Base-by-base conservation (phyloP, 805 yeast species). In the Saccharomycopsis microspora region DNA sequence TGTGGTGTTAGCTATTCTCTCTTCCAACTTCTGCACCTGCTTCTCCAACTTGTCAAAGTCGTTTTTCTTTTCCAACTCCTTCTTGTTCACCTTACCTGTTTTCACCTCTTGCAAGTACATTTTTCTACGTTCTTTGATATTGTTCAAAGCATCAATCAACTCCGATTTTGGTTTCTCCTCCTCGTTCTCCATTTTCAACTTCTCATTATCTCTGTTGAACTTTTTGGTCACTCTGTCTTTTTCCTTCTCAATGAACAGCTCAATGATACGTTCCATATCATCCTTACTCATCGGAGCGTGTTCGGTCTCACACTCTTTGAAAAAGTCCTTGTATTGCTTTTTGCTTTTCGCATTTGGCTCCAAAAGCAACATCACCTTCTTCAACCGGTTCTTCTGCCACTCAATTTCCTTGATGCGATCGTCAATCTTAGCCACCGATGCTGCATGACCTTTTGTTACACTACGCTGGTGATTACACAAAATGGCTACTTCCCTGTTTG, bases 401-500 rank as follows among this genome's bases (percentile, higher is more conserved):
- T 76, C 64, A 66, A 88, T 70, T 65, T 89, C 97, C 57, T 79
- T 75, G 48, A 90, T 75, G 57, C 74, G 80, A 46, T 83, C 94
- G 55, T 69, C 76, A 41, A 87, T 87, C 61, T 82, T 86, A 55
- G 78, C 85, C 51, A 90, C 86, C 4, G 88, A 72, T 29, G 76
- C 75, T 42, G 84, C 94, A 60, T 90, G 97, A 4, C 78, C 77
- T 61, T 89, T 90, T 44, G 88, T 76, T 6, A 89, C 88, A 19
- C 95, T 78, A 64, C 96, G 80, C 72, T 89, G 97, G 74, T 89
- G 97, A 71, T 89, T 89, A 83, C 97, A 89, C 58, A 89, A 69
- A 52, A 89, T 87, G 4, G 97, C 97, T 50, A 89, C 97, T 3
- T 90, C 83, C 64, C 97, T 77, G 62, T 89, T 89, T 1, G 97